Base-by-base conservation (phyloP, 805 yeast genomes). In the Pichia rugopelliculosa region DNA sequence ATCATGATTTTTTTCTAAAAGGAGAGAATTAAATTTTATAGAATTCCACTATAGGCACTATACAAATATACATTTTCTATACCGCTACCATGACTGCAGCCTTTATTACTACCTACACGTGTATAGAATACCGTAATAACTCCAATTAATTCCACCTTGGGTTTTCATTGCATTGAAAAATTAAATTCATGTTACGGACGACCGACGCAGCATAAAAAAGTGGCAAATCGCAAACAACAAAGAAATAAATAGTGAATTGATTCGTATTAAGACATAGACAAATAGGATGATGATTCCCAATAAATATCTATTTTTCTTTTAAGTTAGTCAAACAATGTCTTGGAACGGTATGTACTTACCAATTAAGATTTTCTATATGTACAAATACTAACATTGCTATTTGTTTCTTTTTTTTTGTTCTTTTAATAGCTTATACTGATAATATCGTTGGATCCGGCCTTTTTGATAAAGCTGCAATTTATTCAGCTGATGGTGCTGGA, bases 401-500 rank as follows among this genome's bases (percentile, higher is more conserved):
- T 33, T 22, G 27, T 36, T n/a, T 40, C 41, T 5, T 13, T 18
- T 13, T 38, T 24, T 34, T 39, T 23, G 23, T 22, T 39, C 5
- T 4, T n/a, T n/a, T 22, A 33, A 42, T 48, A 89, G 97, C 97
- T 51, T 93, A 93, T 77, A 89, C 96, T 47, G 98, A 93, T 66
- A 91, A 89, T 71, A 80, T 93, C 57, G 71, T 85, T 56, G 86
- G 83, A 48, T 85, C 97, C 44, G 87, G 88, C 53, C 87, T 87
- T 67, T 75, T 93, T 56, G 97, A 91, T 71, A 81, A 81, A 66
- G 96, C 98, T 30, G 93, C 95, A 38, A 80, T 93, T 56, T 90
- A 86, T 69, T 90, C 97, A 10, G 84, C 86, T 56, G 96, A 95
- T 13, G 99, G 99, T 41, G 96, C 90, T 66, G 77, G 96, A 20